A percentile compares a stretch with the other conserved stretches of the same genome.
Evolutionary conservation across 1,284 basidiomycete genomes (phyloP).

Genomic region (Gomphus sp.): DNA sequence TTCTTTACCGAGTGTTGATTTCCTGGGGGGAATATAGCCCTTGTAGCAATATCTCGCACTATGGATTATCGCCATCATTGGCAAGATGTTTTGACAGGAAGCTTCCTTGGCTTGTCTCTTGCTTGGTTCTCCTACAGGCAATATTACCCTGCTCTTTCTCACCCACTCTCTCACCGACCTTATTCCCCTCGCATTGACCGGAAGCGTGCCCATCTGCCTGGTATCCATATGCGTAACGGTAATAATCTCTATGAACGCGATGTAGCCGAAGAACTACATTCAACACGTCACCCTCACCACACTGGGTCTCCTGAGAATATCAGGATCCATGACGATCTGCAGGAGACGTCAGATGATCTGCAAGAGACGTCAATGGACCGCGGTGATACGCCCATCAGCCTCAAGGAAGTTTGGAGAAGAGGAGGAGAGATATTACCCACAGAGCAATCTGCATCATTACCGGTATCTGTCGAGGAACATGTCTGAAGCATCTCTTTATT

Average conservation of each 20-base stretch:
- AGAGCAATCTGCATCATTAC: neutral
- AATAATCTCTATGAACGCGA: neutral
- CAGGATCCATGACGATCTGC: neutral
- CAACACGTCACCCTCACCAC: neutral
- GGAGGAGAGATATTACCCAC: neutral
- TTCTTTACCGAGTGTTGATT: neutral
- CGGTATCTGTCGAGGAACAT: neutral
- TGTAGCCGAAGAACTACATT: neutral
- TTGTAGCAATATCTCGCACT: slow-evolving; percentile 87
- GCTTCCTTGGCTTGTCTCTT: slow-evolving; percentile 62
- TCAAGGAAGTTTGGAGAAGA: neutral
- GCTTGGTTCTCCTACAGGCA: slow-evolving; percentile 78
- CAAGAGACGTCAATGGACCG: neutral
- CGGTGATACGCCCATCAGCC: neutral
- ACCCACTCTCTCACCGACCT: slow-evolving; percentile 59
- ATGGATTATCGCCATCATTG: slow-evolving; percentile 89
- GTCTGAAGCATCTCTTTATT: neutral
- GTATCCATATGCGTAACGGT: neutral
- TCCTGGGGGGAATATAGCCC: slow-evolving; percentile 20
- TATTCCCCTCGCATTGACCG: slow-evolving; percentile 56
- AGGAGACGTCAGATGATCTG: neutral
- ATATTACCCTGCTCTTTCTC: slow-evolving; percentile 61
- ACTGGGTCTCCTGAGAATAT: neutral
- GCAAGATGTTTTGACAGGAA: slow-evolving; percentile 82
- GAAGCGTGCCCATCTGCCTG: neutral